Percentiles rank a stretch among this genome's conserved stretches.
Conservation (phyloP, 768 basidiomycete species). For the Xerocomellus intermedius region DNA sequence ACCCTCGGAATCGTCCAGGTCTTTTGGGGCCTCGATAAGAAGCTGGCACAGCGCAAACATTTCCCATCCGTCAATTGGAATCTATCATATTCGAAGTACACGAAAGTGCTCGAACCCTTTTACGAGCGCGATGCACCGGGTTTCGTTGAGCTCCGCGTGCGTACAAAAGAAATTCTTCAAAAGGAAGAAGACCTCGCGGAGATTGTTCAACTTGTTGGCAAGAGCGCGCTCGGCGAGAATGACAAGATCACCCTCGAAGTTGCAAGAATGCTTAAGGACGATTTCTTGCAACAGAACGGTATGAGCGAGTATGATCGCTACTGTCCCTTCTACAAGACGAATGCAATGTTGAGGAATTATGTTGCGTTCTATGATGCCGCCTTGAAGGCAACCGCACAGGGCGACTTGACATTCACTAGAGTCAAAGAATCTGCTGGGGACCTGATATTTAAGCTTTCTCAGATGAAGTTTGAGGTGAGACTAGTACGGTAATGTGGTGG, state of each 20-base stretch:
- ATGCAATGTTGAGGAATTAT: conserved; percentile 92
- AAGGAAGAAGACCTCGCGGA: conserved; percentile 99
- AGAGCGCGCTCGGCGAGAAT: conserved; percentile 93
- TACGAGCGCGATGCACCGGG: conserved; percentile 90
- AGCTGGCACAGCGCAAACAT: conserved; percentile 96
- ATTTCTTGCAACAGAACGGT: conserved; percentile 97
- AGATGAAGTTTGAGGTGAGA: conserved; percentile 97
- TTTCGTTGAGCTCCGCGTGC: conserved; percentile 91
- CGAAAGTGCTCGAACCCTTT: conserved; percentile 87
- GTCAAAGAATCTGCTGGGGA: conserved; percentile 87
- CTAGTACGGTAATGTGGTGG: background rate
- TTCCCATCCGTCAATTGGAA: conserved; percentile 99
- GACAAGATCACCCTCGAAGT: conserved; percentile 99
- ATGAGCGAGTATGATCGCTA: conserved; percentile 97
- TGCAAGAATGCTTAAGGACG: conserved; percentile 95
- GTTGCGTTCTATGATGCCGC: conserved; percentile 94
- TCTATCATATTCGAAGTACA: conserved; percentile 98
- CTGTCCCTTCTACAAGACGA: conserved; percentile 99
- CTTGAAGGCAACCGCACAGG: conserved; percentile 76
- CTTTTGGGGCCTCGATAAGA: conserved; percentile 99
- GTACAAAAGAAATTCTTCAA: conserved; percentile 95
- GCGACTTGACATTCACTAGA: conserved; percentile 80
- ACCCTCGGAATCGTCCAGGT: conserved; percentile 99
- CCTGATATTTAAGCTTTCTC: conserved; percentile 94
- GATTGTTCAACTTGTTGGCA: conserved; percentile 99